Conservation (phyloP, 306 rosid genomes). For the Astragalus glycyphyllos region DNA sequence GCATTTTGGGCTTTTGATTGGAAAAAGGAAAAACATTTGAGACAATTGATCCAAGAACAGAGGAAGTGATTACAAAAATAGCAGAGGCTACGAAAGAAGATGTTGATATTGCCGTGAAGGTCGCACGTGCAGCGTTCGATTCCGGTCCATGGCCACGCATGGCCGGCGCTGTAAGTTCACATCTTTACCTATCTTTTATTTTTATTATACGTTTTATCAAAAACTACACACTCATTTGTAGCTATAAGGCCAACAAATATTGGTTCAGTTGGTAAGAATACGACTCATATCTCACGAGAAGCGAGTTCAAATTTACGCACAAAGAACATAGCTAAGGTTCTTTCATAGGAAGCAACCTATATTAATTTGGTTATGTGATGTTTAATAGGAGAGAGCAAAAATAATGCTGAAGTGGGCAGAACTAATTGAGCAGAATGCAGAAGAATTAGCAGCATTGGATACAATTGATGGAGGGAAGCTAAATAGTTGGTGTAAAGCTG, state of each 20-base stretch:
- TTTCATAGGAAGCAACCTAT: neutral
- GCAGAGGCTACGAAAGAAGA: constrained; percentile 81
- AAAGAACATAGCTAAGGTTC: neutral
- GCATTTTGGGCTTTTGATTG: neutral
- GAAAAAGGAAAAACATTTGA: constrained; percentile 77
- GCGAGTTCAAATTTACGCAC: neutral
- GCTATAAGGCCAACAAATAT: no score
- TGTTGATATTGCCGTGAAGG: constrained; percentile 84
- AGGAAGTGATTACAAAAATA: constrained; percentile 64
- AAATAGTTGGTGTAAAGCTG: constrained; percentile 51
- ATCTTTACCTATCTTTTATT: neutral
- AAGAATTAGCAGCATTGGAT: constrained; percentile 78
- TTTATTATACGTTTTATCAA: no score
- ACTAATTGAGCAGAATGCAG: constrained; percentile 61
- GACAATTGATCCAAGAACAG: constrained; percentile 89
- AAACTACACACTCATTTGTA: no score
- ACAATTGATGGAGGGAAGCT: constrained; percentile 77
- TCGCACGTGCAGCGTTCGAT: constrained; percentile 87
- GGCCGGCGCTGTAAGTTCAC: constrained; percentile 67
- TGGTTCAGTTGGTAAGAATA: no score
- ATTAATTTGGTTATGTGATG: constrained; percentile 23
- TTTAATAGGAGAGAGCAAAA: constrained; percentile 69
- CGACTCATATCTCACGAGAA: no score
- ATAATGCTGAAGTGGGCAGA: constrained; percentile 75
- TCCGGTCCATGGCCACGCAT: constrained; percentile 93